These are phyloP conservation scores for Penicillium freii DNA, from an alignment of 2,329 filamentous ascomycete species.

Conservation along the genomic window DNA sequence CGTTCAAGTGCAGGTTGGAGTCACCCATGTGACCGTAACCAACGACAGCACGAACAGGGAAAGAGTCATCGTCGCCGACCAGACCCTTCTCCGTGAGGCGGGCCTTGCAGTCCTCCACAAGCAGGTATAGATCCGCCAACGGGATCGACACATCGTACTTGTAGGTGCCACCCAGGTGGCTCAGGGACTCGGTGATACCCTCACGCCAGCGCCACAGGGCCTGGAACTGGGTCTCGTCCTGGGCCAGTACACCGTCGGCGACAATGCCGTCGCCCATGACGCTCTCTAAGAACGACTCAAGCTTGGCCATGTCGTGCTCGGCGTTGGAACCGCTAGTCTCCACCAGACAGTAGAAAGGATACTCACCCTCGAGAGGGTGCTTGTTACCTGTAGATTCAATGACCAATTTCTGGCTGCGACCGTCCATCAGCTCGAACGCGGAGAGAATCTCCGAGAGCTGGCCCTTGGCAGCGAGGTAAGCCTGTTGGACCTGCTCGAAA, in stretches of 20 bases:
- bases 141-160: slow-evolving; percentile 98
- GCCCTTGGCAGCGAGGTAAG: slow-evolving; percentile 83
- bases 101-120: slow-evolving; percentile 81
- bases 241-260: slow-evolving; percentile 82
- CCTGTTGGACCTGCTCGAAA: slow-evolving; percentile 81
- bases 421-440: slow-evolving; percentile 97
- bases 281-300: slow-evolving; percentile 84
- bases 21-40: slow-evolving; percentile 99
- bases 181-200: slow-evolving; percentile 83
- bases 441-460: slow-evolving; percentile 94
- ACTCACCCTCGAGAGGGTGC: slow-evolving; percentile 74
- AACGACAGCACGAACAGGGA: slow-evolving; percentile 83
- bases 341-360: slow-evolving; percentile 94
- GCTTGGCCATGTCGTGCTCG: slow-evolving; percentile 90
- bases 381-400: slow-evolving; percentile 71
- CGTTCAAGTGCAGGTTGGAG: slow-evolving; percentile 89
- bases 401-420: slow-evolving; percentile 74
- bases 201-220: slow-evolving; percentile 90
- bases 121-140: slow-evolving; percentile 76
- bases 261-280: slow-evolving; percentile 88
- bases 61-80: slow-evolving; percentile 69
- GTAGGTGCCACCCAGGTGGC: slow-evolving; percentile 92
- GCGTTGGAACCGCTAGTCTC: slow-evolving; percentile 94
- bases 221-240: slow-evolving; percentile 86
- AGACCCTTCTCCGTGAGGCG: slow-evolving; percentile 72